Percentiles rank a stretch among this genome's conserved stretches.
Evolutionary conservation across 2,329 filamentous ascomycete species (phyloP).

Genomic region (Talaromyces sp.): DNA sequence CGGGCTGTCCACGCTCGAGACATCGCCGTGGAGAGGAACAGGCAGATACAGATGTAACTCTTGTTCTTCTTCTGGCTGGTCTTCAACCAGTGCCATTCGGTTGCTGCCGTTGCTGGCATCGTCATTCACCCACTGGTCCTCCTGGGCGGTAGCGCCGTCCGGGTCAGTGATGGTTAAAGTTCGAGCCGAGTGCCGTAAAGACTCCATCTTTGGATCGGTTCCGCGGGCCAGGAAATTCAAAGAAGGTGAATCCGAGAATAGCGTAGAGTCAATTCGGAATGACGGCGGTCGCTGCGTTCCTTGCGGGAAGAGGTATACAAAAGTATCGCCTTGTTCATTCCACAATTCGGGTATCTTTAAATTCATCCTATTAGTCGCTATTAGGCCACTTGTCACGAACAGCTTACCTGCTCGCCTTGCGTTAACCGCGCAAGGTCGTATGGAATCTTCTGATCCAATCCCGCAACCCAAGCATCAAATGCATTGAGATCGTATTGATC

Average conservation of each 20-base stretch:
- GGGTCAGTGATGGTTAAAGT: slow-evolving; percentile 32
- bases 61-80: slow-evolving; percentile 42
- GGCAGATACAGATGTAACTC: slow-evolving; percentile 59
- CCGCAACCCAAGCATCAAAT: slow-evolving; percentile 58
- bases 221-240: slow-evolving; percentile 58
- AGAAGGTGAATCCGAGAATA: slow-evolving; percentile 57
- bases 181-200: slow-evolving; percentile 31
- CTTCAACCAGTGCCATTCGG: slow-evolving; percentile 49
- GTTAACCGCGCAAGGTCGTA: slow-evolving; percentile 56
- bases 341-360: slow-evolving; percentile 58
- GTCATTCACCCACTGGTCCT: slow-evolving; percentile 37
- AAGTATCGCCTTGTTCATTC: slow-evolving; percentile 62
- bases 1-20: slow-evolving; percentile 35
- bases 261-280: slow-evolving; percentile 60
- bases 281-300: slow-evolving; percentile 57
- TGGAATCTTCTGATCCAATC: slow-evolving; percentile 55
- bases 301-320: slow-evolving; percentile 62
- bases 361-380: neutral
- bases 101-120: slow-evolving; percentile 49
- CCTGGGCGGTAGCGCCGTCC: slow-evolving; percentile 33
- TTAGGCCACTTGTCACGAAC: neutral
- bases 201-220: slow-evolving; percentile 46
- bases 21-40: slow-evolving; percentile 55
- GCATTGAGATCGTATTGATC: slow-evolving; percentile 31
- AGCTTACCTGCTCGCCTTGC: slow-evolving; percentile 52